These are phyloP conservation scores for Pilobolus umbonatus DNA, from an alignment of 192 early-diverging fungal genomes.

Conservation along the genomic window DNA sequence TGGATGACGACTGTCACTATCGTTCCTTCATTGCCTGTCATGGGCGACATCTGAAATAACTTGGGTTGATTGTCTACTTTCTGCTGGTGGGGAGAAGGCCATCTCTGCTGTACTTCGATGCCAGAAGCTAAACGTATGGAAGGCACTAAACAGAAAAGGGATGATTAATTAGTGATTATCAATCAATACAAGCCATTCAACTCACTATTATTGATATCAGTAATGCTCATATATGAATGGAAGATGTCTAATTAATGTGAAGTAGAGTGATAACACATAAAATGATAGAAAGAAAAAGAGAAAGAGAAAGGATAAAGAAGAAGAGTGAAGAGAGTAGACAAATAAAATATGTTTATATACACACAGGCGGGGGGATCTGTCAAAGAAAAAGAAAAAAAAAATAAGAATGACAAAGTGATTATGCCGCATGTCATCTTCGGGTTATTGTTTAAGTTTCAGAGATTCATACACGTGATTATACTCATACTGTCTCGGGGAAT, in stretches of 20 bases:
- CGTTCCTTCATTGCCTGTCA: slow-evolving; percentile 16
- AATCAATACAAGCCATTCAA: background rate
- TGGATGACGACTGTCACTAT: slow-evolving; percentile 19
- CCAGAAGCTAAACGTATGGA: slow-evolving; percentile 22
- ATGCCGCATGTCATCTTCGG: background rate
- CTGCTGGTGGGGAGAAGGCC: background rate
- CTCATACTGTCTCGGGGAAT: too few relatives aligned
- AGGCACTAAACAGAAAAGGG: slow-evolving; percentile 2
- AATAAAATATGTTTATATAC: slow-evolving; percentile 4
- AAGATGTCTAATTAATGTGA: background rate
- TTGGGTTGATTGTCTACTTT: slow-evolving; percentile 1
- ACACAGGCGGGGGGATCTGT: background rate
- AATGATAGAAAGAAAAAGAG: background rate
- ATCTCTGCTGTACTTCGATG: slow-evolving; percentile 21
- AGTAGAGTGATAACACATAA: background rate
- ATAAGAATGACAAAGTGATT: background rate
- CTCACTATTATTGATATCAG: slow-evolving; percentile 8
- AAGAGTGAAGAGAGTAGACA: background rate
- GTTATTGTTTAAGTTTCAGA: slow-evolving; percentile 15
- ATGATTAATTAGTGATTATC: background rate
- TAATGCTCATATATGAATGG: background rate
- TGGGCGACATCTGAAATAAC: slow-evolving; percentile 15
- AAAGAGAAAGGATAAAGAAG: background rate
- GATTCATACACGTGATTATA: too few relatives aligned
- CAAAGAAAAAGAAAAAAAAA: background rate